Evolutionary conservation across 192 early-diverging fungal genomes (phyloP).

Genomic region (Coemansia reversa): DNA sequence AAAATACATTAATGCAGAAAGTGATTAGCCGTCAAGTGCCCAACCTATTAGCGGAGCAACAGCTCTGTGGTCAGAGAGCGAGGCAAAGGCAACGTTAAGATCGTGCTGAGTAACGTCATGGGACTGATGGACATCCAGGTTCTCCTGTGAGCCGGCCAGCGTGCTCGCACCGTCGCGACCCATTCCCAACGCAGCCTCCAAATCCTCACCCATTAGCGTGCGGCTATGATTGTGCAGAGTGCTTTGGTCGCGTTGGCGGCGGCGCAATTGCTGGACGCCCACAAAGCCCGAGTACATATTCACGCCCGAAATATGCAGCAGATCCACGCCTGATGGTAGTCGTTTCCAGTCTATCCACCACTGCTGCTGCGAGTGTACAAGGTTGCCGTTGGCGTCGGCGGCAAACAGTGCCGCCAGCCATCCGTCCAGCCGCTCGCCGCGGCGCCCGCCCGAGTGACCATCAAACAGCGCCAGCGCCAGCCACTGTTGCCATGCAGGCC

Average conservation of each 20-base stretch:
- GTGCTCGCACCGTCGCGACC: constrained; percentile 24
- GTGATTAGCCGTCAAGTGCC: constrained; percentile 31
- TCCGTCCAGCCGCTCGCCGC: constrained; percentile 34
- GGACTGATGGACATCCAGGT: background rate
- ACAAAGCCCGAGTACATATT: constrained; percentile 54
- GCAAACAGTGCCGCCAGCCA: constrained; percentile 48
- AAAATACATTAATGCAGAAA: background rate
- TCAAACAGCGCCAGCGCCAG: constrained; percentile 36
- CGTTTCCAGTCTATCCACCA: constrained; percentile 41
- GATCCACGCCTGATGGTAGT: constrained; percentile 47
- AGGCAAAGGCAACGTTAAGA: constrained; percentile 5
- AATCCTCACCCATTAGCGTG: constrained; percentile 28
- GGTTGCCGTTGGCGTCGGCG: constrained; percentile 14
- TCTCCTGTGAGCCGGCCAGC: constrained; percentile 17
- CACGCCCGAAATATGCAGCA: constrained; percentile 21
- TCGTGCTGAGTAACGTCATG: background rate
- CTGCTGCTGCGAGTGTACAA: constrained; percentile 24
- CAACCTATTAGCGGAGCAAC: constrained; percentile 48
- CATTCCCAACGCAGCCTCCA: constrained; percentile 21
- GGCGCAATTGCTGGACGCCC: constrained; percentile 36
- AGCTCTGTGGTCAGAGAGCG: constrained; percentile 13
- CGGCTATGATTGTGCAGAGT: constrained; percentile 13
- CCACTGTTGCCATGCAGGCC: constrained; percentile 26
- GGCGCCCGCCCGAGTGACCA: constrained; percentile 34
- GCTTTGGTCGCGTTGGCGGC: background rate